Base-by-base conservation (phyloP, 129 eudicot genomes). In the Escallonia herrerae region DNA sequence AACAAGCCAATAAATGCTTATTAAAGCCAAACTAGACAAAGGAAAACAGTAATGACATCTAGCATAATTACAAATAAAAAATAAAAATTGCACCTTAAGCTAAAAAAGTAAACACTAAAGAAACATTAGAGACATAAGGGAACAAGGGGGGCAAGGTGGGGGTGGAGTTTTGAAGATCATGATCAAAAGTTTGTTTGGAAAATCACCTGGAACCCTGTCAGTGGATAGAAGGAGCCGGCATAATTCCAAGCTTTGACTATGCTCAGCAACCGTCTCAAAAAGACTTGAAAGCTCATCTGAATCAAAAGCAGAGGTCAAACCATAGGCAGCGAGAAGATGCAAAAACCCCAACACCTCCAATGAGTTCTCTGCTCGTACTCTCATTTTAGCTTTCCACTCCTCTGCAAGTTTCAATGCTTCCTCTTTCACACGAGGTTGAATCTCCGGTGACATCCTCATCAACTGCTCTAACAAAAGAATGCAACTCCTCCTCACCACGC, bases 391-490 rank as follows among this genome's bases (percentile, higher is more conserved):
- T 70, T 55, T 73, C 83, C 79, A 78, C 64, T 74, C 14, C 4
- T 37, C 57, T 12, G 78, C 71, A 45, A 78, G 67, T 46, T 62
- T 40, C 45, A 58, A 43, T 48, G 79, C 83, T 45, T 41, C 69
- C 47, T 61, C 54, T 41, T 69, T 63, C n/a, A 68, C 72, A 13
- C 12, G 14, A 57, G 72, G 70, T 50, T 44, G 4, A 50, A 78
- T 59, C 22, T 43, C 63, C 10, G 63, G 63, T 3, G 73, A 55
- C 66, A 78, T 11, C 50, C 56, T 68, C 22, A 33, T 43, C 41
- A 78, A 58, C 72, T 78, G 78, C 75, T 73, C 72, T 50, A 78
- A 68, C 75, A 78, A 66, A 70, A 73, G 42, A 22, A 73, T 47
- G 44, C 83, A 78, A 57, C 74, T 73, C 43, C 50, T 73, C 54